A percentile compares a stretch with the other conserved stretches of the same genome.
These are phyloP conservation scores for Tuber calosporum DNA, from an alignment of 495 filamentous ascomycete genomes.

Conservation along the genomic window DNA sequence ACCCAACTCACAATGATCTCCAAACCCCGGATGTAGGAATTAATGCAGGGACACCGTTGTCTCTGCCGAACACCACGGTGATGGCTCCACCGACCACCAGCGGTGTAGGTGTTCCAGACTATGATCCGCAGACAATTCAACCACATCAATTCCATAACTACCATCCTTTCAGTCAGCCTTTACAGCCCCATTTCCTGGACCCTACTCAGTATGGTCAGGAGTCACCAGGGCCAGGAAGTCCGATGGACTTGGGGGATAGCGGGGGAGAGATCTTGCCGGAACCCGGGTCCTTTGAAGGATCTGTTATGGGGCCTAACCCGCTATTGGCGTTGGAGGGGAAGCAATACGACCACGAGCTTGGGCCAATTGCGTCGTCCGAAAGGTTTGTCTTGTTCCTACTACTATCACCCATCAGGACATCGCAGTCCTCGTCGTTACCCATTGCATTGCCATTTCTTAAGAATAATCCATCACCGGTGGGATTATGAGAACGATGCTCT, in stretches of 20 bases:
- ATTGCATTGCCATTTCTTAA: background rate
- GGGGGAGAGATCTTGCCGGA: conserved; percentile 62
- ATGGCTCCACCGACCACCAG: conserved; percentile 51
- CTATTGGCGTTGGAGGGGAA: conserved; percentile 47
- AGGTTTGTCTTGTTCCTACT: conserved; percentile 39
- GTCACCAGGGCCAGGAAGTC: conserved; percentile 54
- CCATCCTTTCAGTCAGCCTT: conserved; percentile 63
- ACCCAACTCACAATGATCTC: conserved; percentile 78
- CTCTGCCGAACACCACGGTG: conserved; percentile 57
- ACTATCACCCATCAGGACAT: background rate
- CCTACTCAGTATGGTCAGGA: conserved; percentile 46
- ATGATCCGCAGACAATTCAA: conserved; percentile 51
- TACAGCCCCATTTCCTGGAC: conserved; percentile 44
- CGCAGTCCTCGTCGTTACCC: background rate
- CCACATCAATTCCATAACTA: conserved; percentile 64
- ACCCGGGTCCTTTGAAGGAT: conserved; percentile 62
- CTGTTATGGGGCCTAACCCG: conserved; percentile 51
- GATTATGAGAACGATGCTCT: background rate
- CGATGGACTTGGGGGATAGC: conserved; percentile 66
- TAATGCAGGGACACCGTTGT: conserved; percentile 76
- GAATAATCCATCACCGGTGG: conserved; percentile 24
- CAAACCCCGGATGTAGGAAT: conserved; percentile 73
- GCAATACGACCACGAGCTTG: conserved; percentile 50
- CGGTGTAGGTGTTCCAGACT: conserved; percentile 48
- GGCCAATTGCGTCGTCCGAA: conserved; percentile 47